These are phyloP conservation scores for Ceratocystis cacaofunesta DNA, from an alignment of 2,329 filamentous ascomycete genomes.

Conservation along the genomic window DNA sequence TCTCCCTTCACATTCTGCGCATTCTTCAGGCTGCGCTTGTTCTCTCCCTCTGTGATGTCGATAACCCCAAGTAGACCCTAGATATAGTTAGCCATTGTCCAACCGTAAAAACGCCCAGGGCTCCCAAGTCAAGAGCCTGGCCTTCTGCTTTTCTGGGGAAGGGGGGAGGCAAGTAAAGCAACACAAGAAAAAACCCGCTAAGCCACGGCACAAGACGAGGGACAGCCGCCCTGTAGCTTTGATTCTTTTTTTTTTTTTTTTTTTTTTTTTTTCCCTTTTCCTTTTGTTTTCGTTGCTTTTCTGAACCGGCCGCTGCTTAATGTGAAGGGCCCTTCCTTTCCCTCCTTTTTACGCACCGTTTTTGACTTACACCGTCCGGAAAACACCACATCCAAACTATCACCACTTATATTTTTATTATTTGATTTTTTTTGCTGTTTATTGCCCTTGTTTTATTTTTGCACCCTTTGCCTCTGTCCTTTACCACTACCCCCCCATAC, in stretches of 20 bases:
- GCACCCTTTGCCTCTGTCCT: not conserved
- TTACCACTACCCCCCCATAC: not conserved
- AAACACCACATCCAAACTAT: constrained; percentile 3
- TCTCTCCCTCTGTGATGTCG: not conserved
- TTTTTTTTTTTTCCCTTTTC: not conserved
- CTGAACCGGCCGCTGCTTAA: not conserved
- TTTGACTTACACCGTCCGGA: not conserved
- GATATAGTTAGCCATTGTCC: not conserved
- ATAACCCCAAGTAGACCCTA: not conserved
- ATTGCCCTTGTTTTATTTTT: not conserved
- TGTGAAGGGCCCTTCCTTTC: not conserved
- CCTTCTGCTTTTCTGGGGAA: not conserved
- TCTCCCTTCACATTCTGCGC: not conserved
- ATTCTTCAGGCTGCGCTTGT: not conserved
- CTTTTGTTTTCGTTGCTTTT: not conserved
- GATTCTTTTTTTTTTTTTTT: not conserved
- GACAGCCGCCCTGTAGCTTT: not conserved
- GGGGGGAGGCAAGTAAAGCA: not conserved
- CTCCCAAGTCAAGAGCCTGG: constrained; percentile 2
- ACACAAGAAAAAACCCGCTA: not conserved
- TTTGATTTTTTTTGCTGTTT: not conserved
- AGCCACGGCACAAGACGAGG: not conserved
- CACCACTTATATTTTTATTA: not conserved
- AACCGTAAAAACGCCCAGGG: not conserved
- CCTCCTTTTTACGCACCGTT: not conserved